phyloP scores from a whole-genome alignment of 495 filamentous ascomycete genomes.

The Podospora australis region DNA sequence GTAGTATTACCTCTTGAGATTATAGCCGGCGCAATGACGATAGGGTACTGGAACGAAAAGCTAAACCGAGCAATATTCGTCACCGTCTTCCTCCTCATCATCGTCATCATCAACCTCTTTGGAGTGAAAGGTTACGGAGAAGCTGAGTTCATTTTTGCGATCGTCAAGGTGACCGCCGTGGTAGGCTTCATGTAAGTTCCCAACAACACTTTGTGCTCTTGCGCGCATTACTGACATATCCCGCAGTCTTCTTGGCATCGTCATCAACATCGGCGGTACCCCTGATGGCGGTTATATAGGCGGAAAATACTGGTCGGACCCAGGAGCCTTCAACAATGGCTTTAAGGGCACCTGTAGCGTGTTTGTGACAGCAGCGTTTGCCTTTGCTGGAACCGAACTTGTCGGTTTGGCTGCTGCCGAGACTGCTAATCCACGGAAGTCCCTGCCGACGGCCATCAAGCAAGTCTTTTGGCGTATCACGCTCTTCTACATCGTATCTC shows the following conservation, averaged over 20 bases:
- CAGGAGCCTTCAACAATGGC: conserved; percentile 84
- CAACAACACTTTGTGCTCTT: background rate
- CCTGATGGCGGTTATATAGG: conserved; percentile 76
- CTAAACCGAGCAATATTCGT: conserved; percentile 76
- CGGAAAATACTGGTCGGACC: conserved; percentile 68
- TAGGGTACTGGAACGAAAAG: conserved; percentile 70
- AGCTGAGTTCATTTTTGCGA: conserved; percentile 82
- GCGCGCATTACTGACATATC: background rate
- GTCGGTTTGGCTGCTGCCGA: conserved; percentile 89
- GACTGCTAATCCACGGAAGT: conserved; percentile 80
- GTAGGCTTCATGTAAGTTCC: conserved; percentile 76
- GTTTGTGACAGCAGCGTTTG: conserved; percentile 88
- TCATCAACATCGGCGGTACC: conserved; percentile 75
- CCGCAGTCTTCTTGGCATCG: conserved; percentile 65
- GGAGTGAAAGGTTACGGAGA: conserved; percentile 87
- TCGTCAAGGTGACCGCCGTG: conserved; percentile 80
- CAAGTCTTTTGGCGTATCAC: conserved; percentile 96
- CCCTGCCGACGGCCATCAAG: conserved; percentile 79
- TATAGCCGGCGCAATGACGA: conserved; percentile 81
- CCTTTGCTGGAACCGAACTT: conserved; percentile 87
- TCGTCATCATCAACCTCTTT: conserved; percentile 77
- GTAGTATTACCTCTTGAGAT: conserved; percentile 85
- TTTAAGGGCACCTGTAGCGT: conserved; percentile 93
- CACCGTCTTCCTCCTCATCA: conserved; percentile 67
- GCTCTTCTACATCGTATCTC: conserved; percentile 75